Base-by-base conservation (phyloP, 371 early-diverging fungal species). In the Chytridiales sp. region DNA sequence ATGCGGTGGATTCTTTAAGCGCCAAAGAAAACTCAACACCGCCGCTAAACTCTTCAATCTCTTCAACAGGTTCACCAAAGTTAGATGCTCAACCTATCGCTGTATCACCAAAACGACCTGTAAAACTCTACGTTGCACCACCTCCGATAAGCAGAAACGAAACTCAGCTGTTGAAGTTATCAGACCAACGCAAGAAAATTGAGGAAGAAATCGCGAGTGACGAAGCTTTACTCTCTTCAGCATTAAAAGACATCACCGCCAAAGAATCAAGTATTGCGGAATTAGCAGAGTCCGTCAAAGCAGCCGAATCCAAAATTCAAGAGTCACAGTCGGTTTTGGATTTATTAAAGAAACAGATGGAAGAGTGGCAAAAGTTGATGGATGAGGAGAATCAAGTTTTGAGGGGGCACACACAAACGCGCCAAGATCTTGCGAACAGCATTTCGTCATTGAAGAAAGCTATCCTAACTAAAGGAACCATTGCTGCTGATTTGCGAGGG, bases 401-500 rank as follows among this genome's bases (percentile, higher is more conserved):
- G n/a, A n/a, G n/a, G n/a, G n/a, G n/a, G n/a, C n/a, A n/a, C n/a
- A n/a, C n/a, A n/a, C n/a, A n/a, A n/a, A n/a, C n/a, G n/a, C n/a
- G n/a, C n/a, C n/a, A n/a, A n/a, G n/a, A n/a, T n/a, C n/a, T n/a
- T n/a, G n/a, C n/a, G n/a, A n/a, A n/a, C n/a, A n/a, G n/a, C n/a
- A n/a, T n/a, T n/a, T n/a, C n/a, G n/a, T n/a, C 19, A 2, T 30
- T 56, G 21, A 56, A 56, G 34, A 56, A 43, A 48, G 21, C 32
- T 19, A 32, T 63, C 8, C 29, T 55, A 1, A 30, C 26, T 17
- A 63, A 63, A 32, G 63, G 46, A 27, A 38, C 17, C 9, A 34
- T 46, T 5, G 63, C 57, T 11, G 36, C 31, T 8, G 26, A 34
- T 35, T 22, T 63, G 43, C 56, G 51, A 13, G 43, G 26, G 6